Evolutionary conservation across 306 rosid species (phyloP).

Genomic region (Senna tora): DNA sequence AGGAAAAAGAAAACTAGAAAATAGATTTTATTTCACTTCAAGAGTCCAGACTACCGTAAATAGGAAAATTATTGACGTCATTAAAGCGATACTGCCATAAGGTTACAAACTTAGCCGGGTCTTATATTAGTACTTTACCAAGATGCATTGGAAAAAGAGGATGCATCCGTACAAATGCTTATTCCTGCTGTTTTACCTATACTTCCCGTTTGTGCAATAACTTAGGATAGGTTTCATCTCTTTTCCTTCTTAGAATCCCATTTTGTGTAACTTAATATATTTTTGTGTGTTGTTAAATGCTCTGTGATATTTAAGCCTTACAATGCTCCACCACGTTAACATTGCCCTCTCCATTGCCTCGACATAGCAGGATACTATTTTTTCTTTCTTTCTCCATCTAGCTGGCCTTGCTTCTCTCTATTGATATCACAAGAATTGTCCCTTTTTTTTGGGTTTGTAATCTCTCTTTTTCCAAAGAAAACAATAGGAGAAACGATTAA

Average conservation of each 20-base stretch:
- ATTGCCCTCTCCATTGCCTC: background rate
- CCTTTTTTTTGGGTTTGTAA: too few relatives aligned
- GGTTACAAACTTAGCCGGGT: background rate
- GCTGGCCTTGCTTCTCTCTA: too few relatives aligned
- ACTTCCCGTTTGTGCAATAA: background rate
- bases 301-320: background rate
- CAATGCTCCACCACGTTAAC: background rate
- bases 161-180: background rate
- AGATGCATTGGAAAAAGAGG: background rate
- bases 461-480: background rate
- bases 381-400: too few relatives aligned
- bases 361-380: background rate
- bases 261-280: background rate
- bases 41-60: background rate
- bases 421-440: background rate
- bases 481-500: too few relatives aligned
- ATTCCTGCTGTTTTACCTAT: background rate
- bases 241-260: background rate
- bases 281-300: background rate
- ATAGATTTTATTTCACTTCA: slow-evolving; percentile 2
- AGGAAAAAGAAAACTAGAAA: background rate
- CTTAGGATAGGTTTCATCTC: background rate
- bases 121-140: slow-evolving; percentile 2
- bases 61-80: background rate
- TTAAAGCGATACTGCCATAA: background rate